phyloP scores from a whole-genome alignment of 2,329 filamentous ascomycete species.

The Didymella pinodella region DNA sequence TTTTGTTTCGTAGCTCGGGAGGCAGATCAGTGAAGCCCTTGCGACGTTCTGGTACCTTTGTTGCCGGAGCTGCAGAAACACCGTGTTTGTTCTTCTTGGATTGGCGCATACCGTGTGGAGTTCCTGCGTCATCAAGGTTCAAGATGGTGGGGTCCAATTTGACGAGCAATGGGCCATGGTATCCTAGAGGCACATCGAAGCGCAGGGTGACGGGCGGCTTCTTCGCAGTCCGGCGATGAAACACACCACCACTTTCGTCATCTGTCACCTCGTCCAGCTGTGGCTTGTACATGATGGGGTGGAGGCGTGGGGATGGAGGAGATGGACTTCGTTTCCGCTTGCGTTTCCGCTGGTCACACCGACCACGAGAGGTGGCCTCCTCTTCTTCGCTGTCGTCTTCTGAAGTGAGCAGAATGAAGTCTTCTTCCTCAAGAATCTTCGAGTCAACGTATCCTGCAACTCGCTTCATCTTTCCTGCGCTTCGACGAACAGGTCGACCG shows the following conservation, averaged over 20 bases:
- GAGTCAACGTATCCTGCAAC: constrained; percentile 54
- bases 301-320: constrained; percentile 46
- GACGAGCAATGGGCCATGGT: constrained; percentile 56
- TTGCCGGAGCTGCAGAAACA: not conserved
- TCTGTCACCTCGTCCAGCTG: constrained; percentile 41
- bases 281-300: constrained; percentile 44
- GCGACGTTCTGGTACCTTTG: not conserved
- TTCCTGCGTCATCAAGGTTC: constrained; percentile 20
- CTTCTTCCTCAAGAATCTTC: constrained; percentile 44
- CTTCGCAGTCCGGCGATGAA: constrained; percentile 27
- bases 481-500: constrained; percentile 55
- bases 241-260: constrained; percentile 32
- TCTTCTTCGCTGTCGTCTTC: constrained; percentile 44
- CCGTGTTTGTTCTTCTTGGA: constrained; percentile 16
- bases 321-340: constrained; percentile 50
- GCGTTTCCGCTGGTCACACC: constrained; percentile 29
- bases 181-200: constrained; percentile 57
- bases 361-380: constrained; percentile 25
- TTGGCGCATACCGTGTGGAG: constrained; percentile 28
- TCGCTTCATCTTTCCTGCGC: constrained; percentile 46
- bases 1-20: constrained; percentile 57
- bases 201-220: constrained; percentile 50
- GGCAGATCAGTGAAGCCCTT: constrained; percentile 43
- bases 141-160: constrained; percentile 49
- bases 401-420: constrained; percentile 35